Percentiles rank a stretch among this genome's conserved stretches.
phyloP scores from a whole-genome alignment of 768 basidiomycete genomes.

The Lactarius hengduanensis region DNA sequence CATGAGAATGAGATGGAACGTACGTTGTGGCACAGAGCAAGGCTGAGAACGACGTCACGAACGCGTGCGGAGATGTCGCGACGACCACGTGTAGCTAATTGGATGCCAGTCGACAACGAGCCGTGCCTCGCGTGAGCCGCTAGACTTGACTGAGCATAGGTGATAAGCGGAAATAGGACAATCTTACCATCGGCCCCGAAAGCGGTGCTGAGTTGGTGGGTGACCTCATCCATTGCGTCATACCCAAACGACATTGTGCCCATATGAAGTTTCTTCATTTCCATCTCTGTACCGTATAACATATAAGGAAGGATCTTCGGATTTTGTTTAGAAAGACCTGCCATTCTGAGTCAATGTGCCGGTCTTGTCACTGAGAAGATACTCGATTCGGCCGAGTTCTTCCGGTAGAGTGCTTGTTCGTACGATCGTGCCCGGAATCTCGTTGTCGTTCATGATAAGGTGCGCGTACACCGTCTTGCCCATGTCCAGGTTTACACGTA shows the following conservation, averaged over 20 bases:
- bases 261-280: constrained; percentile 98
- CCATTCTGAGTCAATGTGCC: constrained; percentile 98
- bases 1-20: constrained; percentile 31
- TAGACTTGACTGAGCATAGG: not conserved
- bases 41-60: constrained; percentile 86
- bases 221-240: constrained; percentile 99
- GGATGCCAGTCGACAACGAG: constrained; percentile 71
- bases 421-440: constrained; percentile 95
- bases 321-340: constrained; percentile 37
- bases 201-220: constrained; percentile 83
- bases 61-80: constrained; percentile 95
- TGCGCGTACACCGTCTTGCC: constrained; percentile 98
- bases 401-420: constrained; percentile 97
- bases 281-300: constrained; percentile 76
- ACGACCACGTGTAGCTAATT: constrained; percentile 82
- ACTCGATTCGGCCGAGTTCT: constrained; percentile 93
- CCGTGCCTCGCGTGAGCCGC: constrained; percentile 47
- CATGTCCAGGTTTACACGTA: constrained; percentile 99
- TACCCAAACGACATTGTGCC: constrained; percentile 96
- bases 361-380: constrained; percentile 95
- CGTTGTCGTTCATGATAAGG: constrained; percentile 86
- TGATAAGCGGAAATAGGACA: constrained; percentile 20
- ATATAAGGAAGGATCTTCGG: not conserved
- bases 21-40: constrained; percentile 95
- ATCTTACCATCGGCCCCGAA: constrained; percentile 68